These are phyloP conservation scores for Passiflora organensis DNA, from an alignment of 345 rosid species.

Conservation along the genomic window DNA sequence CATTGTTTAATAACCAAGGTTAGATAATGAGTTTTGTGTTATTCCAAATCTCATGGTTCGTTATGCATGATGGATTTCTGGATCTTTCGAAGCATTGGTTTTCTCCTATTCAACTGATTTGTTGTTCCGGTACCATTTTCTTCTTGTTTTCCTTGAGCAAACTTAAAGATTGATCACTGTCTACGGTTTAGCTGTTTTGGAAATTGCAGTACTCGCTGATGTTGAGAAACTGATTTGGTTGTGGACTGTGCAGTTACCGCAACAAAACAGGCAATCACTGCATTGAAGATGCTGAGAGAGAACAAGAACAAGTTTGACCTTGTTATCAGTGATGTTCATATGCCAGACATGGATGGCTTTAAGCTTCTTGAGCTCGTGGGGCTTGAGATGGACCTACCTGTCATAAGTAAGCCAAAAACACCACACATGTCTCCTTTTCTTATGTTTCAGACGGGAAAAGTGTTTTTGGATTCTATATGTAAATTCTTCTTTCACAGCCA, in stretches of 20 bases:
- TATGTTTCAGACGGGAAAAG: not conserved
- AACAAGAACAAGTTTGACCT: conserved; percentile 64
- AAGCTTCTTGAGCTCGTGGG: conserved; percentile 75
- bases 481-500: no score
- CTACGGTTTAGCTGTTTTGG: no score
- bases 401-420: conserved; percentile 50
- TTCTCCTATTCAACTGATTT: conserved; percentile 7
- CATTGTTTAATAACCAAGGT: not conserved
- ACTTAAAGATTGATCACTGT: no score
- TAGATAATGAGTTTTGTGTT: no score
- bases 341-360: conserved; percentile 89
- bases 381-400: conserved; percentile 83
- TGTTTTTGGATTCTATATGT: no score
- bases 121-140: conserved; percentile 4
- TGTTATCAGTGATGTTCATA: conserved; percentile 74
- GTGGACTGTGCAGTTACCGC: conserved; percentile 54
- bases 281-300: conserved; percentile 62
- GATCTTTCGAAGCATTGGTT: no score
- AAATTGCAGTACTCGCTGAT: not conserved
- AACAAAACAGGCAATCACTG: conserved; percentile 49
- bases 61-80: no score
- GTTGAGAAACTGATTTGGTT: conserved; percentile 5
- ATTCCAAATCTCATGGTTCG: no score
- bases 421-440: conserved; percentile 1
- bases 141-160: no score